Evolutionary conservation across 2,329 filamentous ascomycete genomes (phyloP).

Genomic region (Chalaropsis thielavioides): DNA sequence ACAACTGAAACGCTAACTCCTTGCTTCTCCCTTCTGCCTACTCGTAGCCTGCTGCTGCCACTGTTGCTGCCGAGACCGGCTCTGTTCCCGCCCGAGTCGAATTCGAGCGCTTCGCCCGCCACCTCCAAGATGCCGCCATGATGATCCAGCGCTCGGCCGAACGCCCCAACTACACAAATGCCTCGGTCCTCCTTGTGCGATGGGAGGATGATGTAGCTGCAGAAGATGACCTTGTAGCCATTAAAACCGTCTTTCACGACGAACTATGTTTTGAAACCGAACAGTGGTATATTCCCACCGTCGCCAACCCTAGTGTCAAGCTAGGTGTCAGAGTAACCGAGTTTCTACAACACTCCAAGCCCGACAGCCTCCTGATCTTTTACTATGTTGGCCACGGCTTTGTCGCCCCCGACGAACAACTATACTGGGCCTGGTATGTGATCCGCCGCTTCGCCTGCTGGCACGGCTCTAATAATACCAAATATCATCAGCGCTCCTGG

Average conservation of each 20-base stretch:
- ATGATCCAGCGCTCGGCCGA: slow-evolving; percentile 50
- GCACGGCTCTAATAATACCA: background rate
- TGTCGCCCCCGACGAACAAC: slow-evolving; percentile 42
- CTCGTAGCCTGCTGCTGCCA: slow-evolving; percentile 7
- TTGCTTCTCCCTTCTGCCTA: background rate
- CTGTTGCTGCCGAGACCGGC: slow-evolving; percentile 12
- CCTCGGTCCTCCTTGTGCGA: slow-evolving; percentile 45
- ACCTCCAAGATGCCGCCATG: slow-evolving; percentile 55
- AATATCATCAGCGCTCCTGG: slow-evolving; percentile 25
- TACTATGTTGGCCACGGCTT: slow-evolving; percentile 51
- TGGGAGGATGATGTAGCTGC: slow-evolving; percentile 47
- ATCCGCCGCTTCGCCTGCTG: too few species aligned
- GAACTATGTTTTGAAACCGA: slow-evolving; percentile 47
- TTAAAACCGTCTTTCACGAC: slow-evolving; percentile 45
- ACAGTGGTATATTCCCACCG: slow-evolving; percentile 45
- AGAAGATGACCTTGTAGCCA: slow-evolving; percentile 37
- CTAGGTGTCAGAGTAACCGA: slow-evolving; percentile 45
- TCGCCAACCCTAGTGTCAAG: slow-evolving; percentile 45
- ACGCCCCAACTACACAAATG: slow-evolving; percentile 40
- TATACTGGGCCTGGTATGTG: slow-evolving; percentile 53
- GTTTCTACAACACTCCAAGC: slow-evolving; percentile 42
- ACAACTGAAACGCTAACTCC: background rate
- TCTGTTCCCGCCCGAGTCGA: slow-evolving; percentile 33
- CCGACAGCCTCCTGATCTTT: slow-evolving; percentile 47
- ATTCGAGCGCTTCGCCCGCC: slow-evolving; percentile 52